Evolutionary conservation across 345 rosid species (phyloP).

Genomic region (Bruguiera parviflora): DNA sequence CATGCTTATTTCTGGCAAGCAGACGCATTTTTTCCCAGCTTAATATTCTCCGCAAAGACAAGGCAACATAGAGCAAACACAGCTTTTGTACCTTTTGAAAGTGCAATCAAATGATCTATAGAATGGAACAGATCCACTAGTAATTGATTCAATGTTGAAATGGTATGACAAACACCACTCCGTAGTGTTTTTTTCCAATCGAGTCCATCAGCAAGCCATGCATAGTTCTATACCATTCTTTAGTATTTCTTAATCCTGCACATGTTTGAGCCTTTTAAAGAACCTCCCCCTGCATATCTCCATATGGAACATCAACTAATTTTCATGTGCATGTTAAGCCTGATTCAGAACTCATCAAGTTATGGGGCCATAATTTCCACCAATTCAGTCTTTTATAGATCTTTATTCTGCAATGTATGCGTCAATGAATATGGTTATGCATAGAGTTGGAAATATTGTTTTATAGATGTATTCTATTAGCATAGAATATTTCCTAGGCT

Average conservation of each 20-base stretch:
- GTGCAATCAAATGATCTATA: background rate
- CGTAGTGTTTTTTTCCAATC: too few species aligned
- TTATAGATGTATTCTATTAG: background rate
- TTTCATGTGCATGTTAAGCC: background rate
- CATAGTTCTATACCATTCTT: too few species aligned
- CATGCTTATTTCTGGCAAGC: background rate
- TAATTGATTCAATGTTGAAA: too few species aligned
- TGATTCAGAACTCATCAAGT: background rate
- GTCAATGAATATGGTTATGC: background rate
- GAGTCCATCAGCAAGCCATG: too few species aligned
- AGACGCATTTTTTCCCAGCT: background rate
- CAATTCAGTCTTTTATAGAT: background rate
- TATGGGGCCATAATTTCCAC: background rate
- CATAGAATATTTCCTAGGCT: background rate
- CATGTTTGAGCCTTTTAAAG: too few species aligned
- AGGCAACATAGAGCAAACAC: background rate
- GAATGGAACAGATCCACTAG: too few species aligned
- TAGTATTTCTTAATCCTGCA: too few species aligned
- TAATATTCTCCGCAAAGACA: too few species aligned
- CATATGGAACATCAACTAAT: background rate
- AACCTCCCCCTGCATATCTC: background rate
- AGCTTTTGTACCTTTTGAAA: background rate
- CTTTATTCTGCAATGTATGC: background rate
- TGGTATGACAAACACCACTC: too few species aligned
- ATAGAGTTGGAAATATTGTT: background rate